Percentiles rank a stretch among this genome's conserved stretches.
These are phyloP conservation scores for Peronospora destructor DNA, from an alignment of 352 stramenopile species.

Conservation along the genomic window DNA sequence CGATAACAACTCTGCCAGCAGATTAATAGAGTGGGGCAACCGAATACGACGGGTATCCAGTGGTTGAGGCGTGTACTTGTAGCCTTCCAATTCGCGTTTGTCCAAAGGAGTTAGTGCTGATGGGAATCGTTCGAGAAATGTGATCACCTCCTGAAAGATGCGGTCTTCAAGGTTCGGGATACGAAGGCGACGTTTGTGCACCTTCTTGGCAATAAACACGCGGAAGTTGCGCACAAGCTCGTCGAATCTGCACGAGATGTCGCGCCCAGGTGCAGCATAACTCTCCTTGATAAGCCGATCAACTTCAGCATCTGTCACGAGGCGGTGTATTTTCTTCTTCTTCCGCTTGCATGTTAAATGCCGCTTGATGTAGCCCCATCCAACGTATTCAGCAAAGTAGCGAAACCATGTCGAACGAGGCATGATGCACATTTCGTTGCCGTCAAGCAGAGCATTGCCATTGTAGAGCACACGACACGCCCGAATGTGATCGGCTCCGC, in stretches of 20 bases:
- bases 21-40: constrained; percentile 52
- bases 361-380: constrained; percentile 41
- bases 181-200: constrained; percentile 46
- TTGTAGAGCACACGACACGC: constrained; percentile 70
- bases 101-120: constrained; percentile 58
- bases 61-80: constrained; percentile 70
- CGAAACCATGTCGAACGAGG: constrained; percentile 43
- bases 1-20: constrained; percentile 57
- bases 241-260: constrained; percentile 74
- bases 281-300: constrained; percentile 57
- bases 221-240: constrained; percentile 76
- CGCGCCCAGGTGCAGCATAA: constrained; percentile 49
- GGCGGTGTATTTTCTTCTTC: constrained; percentile 40
- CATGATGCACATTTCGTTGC: constrained; percentile 56
- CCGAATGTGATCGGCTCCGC: constrained; percentile 50
- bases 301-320: constrained; percentile 63
- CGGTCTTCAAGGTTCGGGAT: constrained; percentile 59
- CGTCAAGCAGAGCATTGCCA: constrained; percentile 59
- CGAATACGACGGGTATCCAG: constrained; percentile 57
- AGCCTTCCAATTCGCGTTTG: constrained; percentile 71
- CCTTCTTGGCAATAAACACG: constrained; percentile 77
- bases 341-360: constrained; percentile 35
- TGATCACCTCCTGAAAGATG: constrained; percentile 67
- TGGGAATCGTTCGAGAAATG: constrained; percentile 68
- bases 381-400: constrained; percentile 52